Evolutionary conservation across 1,284 basidiomycete species (phyloP).

Genomic region (Puccinia horiana): DNA sequence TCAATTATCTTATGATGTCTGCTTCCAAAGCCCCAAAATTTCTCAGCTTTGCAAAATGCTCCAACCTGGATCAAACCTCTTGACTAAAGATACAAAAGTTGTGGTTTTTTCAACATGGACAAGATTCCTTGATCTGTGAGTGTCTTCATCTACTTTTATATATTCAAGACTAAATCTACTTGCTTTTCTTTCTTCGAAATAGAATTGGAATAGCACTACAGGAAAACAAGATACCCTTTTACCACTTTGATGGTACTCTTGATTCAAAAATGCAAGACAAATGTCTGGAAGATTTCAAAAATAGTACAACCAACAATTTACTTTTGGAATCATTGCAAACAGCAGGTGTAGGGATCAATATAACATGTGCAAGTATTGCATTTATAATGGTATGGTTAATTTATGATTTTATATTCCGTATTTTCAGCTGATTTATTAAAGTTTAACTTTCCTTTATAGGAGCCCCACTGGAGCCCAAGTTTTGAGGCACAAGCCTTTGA

Average conservation of each 20-base stretch:
- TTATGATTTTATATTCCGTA: not conserved
- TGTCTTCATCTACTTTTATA: no score
- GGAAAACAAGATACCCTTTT: not conserved
- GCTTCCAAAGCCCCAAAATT: no score
- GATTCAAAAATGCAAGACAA: slow-evolving; percentile 7
- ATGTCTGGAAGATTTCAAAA: not conserved
- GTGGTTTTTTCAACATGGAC: no score
- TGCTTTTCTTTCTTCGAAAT: no score
- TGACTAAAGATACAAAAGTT: no score
- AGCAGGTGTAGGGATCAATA: not conserved
- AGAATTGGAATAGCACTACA: slow-evolving; percentile 4
- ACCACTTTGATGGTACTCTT: not conserved
- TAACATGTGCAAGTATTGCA: slow-evolving; percentile 11
- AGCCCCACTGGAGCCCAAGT: slow-evolving; percentile 56
- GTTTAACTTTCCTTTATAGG: slow-evolving; percentile 50
- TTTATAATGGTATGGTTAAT: slow-evolving; percentile 13
- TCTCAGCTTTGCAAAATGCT: no score
- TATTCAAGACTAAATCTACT: not conserved
- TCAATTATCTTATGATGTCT: no score
- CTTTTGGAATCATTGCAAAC: not conserved
- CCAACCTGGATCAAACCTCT: no score
- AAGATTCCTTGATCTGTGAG: no score
- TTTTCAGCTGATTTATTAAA: not conserved
- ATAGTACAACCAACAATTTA: no score
- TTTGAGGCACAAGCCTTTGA: slow-evolving; percentile 58